Conservation (phyloP, 2,329 filamentous ascomycete species). For the Neonectria faginata region DNA sequence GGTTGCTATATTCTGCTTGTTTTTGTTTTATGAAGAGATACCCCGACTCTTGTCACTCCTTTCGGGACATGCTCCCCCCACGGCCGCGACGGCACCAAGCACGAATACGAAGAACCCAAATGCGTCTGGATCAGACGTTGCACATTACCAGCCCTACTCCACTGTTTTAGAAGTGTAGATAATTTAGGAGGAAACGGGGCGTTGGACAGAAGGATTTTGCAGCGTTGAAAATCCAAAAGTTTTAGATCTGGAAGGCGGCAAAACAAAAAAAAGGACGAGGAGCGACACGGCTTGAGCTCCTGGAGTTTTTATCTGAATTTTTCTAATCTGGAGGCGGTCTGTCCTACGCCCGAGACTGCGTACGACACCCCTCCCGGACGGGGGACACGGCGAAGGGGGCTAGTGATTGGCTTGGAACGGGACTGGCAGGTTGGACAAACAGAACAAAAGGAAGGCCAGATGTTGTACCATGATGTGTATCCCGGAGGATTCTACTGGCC, state of each 20-base stretch:
- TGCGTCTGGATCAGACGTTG: conserved; percentile 26
- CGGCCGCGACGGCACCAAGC: conserved; percentile 43
- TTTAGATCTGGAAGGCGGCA: conserved; percentile 40
- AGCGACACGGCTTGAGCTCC: conserved; percentile 29
- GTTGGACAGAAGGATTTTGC: conserved; percentile 38
- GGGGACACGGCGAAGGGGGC: conserved; percentile 26
- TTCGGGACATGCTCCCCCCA: conserved; percentile 30
- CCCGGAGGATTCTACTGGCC: conserved; percentile 13
- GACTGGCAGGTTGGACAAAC: conserved; percentile 35
- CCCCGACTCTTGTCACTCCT: conserved; percentile 47
- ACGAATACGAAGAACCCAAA: conserved; percentile 16
- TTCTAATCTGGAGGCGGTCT: conserved; percentile 22
- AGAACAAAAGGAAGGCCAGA: conserved; percentile 30
- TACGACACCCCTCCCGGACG: conserved; percentile 24
- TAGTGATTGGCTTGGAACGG: conserved; percentile 31
- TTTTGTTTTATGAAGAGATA: conserved; percentile 39
- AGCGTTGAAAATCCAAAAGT: conserved; percentile 41
- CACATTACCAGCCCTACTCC: conserved; percentile 26
- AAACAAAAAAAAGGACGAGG: conserved; percentile 34
- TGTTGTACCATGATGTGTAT: conserved; percentile 42
- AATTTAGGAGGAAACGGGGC: conserved; percentile 33
- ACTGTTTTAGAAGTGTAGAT: conserved; percentile 44
- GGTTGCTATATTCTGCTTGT: conserved; percentile 33
- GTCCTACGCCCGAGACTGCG: conserved; percentile 25
- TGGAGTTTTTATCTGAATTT: conserved; percentile 37